Conservation (phyloP, 1,284 basidiomycete species). For the Cutaneotrichosporon cyanovorans region DNA sequence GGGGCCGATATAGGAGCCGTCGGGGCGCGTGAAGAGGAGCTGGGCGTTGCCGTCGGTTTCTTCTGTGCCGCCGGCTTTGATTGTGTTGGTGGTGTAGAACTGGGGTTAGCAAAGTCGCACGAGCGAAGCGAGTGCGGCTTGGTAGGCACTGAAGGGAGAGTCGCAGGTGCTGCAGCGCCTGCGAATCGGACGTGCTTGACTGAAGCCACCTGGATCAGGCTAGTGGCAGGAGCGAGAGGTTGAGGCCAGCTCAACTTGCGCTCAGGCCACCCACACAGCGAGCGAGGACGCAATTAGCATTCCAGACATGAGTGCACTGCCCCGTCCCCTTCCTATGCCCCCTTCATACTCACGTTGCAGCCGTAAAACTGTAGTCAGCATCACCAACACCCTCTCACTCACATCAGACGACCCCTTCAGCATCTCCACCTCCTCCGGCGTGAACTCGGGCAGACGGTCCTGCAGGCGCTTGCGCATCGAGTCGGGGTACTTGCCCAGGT, state of each 20-base stretch:
- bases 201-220: too few species aligned
- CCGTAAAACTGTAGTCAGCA: conserved; percentile 23
- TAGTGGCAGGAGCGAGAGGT: too few species aligned
- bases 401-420: conserved; percentile 49
- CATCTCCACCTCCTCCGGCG: conserved; percentile 55
- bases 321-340: too few species aligned
- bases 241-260: too few species aligned
- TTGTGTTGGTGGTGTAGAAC: conserved; percentile 64
- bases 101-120: conserved; percentile 49
- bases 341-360: conserved; percentile 19
- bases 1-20: conserved; percentile 61
- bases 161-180: background rate
- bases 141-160: background rate
- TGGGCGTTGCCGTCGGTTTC: conserved; percentile 58
- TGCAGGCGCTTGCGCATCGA: conserved; percentile 58
- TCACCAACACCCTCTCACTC: conserved; percentile 6
- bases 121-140: too few species aligned
- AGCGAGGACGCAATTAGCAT: too few species aligned
- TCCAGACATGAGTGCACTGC: too few species aligned
- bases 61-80: conserved; percentile 45
- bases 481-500: conserved; percentile 62
- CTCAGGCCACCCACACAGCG: too few species aligned
- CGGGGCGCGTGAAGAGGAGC: conserved; percentile 23
- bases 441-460: conserved; percentile 60
- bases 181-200: too few species aligned